phyloP scores from a whole-genome alignment of 805 yeast species.

The Myxozyma mucilagina region DNA sequence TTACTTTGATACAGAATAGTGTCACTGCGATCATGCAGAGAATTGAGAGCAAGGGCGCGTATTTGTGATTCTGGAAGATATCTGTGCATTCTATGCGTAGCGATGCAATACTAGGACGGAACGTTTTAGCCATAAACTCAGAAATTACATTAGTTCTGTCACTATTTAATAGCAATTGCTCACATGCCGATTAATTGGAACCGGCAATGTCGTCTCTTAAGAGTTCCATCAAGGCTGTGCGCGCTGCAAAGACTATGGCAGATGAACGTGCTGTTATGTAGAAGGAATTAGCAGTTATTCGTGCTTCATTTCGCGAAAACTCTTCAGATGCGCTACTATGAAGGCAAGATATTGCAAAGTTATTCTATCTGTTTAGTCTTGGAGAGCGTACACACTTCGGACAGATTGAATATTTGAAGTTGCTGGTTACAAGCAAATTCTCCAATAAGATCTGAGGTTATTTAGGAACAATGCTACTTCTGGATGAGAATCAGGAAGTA shows the following conservation, averaged over 20 bases:
- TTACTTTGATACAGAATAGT: too few species aligned
- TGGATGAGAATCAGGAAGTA: conserved; percentile 95
- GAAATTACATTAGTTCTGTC: too few species aligned
- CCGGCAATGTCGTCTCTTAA: conserved; percentile 66
- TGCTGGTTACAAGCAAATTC: conserved; percentile 82
- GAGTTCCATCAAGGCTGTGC: conserved; percentile 85
- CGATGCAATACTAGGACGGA: too few species aligned
- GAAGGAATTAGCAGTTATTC: conserved; percentile 89
- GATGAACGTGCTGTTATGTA: conserved; percentile 89
- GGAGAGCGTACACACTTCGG: conserved; percentile 99
- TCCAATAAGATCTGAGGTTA: conserved; percentile 91
- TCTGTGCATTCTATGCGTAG: too few species aligned
- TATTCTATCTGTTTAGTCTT: conserved; percentile 82
- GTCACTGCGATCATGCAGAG: too few species aligned
- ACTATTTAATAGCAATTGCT: not conserved
- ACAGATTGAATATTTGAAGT: conserved; percentile 92
- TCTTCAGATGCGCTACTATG: conserved; percentile 71
- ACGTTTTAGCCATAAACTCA: too few species aligned
- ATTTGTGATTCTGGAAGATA: too few species aligned
- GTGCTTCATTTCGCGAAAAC: conserved; percentile 89
- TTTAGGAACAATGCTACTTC: conserved; percentile 85
- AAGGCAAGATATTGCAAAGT: conserved; percentile 80
- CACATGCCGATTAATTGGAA: not conserved
- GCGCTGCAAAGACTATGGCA: conserved; percentile 91
- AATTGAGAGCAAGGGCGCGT: too few species aligned